Percentiles rank a stretch among this genome's conserved stretches.
Evolutionary conservation across 2,329 filamentous ascomycete species (phyloP).

Genomic region (Hypocreales sp.): DNA sequence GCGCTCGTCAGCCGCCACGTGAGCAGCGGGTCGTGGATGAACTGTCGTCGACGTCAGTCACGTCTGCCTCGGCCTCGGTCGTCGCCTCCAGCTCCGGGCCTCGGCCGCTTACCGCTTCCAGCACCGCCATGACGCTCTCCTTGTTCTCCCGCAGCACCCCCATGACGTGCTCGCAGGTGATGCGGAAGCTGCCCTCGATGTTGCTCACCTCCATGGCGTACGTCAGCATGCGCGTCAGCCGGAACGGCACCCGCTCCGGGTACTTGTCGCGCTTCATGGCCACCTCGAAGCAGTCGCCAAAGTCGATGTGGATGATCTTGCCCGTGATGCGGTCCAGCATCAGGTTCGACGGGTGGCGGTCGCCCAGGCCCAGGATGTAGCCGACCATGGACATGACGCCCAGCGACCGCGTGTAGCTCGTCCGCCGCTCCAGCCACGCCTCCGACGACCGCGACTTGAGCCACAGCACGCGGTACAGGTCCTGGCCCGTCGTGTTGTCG

Average conservation of each 20-base stretch:
- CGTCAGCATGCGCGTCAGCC: conserved; percentile 94
- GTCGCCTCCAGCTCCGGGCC: too few species aligned
- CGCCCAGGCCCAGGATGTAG: conserved; percentile 91
- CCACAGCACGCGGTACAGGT: conserved; percentile 95
- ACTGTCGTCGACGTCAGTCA: conserved; percentile 37
- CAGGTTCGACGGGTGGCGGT: conserved; percentile 93
- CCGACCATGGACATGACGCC: conserved; percentile 99
- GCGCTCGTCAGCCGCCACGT: conserved; percentile 77
- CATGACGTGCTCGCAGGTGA: conserved; percentile 98
- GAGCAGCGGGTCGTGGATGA: conserved; percentile 97
- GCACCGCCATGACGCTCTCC: conserved; percentile 93
- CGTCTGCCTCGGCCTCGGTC: too few species aligned
- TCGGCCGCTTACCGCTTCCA: conserved; percentile 94
- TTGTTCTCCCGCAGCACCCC: conserved; percentile 91
- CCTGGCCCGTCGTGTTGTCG: conserved; percentile 97
- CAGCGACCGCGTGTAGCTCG: conserved; percentile 95
- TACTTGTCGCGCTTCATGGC: conserved; percentile 99
- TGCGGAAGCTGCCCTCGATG: conserved; percentile 95
- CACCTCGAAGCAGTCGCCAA: conserved; percentile 98
- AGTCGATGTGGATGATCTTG: conserved; percentile 97
- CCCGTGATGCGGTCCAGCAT: conserved; percentile 94
- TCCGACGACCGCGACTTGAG: conserved; percentile 97
- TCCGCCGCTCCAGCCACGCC: conserved; percentile 90
- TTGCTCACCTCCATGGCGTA: conserved; percentile 99
- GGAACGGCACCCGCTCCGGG: conserved; percentile 92